phyloP scores from a whole-genome alignment of 441 rosid genomes.

The Metrosideros polymorpha region DNA sequence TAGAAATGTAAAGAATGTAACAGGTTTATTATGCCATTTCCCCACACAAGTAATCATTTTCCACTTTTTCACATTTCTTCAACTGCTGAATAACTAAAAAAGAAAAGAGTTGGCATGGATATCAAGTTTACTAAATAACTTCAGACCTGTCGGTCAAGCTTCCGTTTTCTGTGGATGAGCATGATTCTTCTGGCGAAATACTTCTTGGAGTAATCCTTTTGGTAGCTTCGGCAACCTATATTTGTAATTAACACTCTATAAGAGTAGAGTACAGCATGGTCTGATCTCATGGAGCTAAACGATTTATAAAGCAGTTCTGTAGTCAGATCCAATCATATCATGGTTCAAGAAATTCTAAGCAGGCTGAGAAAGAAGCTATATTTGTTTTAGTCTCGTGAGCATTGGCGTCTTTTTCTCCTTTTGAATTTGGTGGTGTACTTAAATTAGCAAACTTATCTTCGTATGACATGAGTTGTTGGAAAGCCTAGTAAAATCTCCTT shows the following conservation, averaged over 20 bases:
- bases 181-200: slow-evolving; percentile 4
- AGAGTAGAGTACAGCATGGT: neutral
- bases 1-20: neutral
- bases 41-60: neutral
- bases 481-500: neutral
- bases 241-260: neutral
- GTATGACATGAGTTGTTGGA: neutral
- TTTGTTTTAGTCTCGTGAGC: neutral
- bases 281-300: neutral
- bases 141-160: slow-evolving; percentile 16
- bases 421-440: neutral
- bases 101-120: neutral
- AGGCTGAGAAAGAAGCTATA: neutral
- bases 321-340: neutral
- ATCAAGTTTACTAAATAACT: neutral
- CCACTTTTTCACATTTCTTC: neutral
- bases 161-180: slow-evolving; percentile 14
- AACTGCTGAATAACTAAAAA: neutral
- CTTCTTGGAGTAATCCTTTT: slow-evolving; percentile 1
- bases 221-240: neutral
- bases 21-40: neutral
- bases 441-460: neutral
- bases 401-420: slow-evolving; percentile 17
- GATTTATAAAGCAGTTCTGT: neutral
- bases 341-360: neutral